These are phyloP conservation scores for Wickerhamomyces xylosicus DNA, from an alignment of 805 yeast species.

Conservation along the genomic window DNA sequence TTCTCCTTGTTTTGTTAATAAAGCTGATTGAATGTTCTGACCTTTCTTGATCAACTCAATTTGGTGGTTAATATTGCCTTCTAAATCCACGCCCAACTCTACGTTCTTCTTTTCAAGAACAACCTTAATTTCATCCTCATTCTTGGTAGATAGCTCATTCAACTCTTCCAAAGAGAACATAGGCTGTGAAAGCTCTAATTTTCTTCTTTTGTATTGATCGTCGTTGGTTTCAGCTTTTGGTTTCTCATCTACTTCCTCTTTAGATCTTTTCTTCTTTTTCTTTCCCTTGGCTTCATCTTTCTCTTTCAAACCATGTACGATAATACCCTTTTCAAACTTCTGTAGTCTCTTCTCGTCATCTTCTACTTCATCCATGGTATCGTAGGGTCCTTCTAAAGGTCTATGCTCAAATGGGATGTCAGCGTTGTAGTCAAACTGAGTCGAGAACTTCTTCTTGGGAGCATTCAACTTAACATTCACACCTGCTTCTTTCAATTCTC, in stretches of 20 bases:
- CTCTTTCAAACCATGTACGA: conserved; percentile 33
- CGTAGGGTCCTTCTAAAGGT: conserved; percentile 62
- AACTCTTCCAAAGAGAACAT: conserved; percentile 13
- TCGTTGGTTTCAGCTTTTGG: conserved; percentile 5
- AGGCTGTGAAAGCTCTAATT: conserved; percentile 26
- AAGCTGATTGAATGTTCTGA: conserved; percentile 25
- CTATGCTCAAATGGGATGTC: conserved; percentile 72
- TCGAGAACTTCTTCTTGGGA: conserved; percentile 41
- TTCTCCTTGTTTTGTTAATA: conserved; percentile 16
- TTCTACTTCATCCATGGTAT: conserved; percentile 47
- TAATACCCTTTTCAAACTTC: conserved; percentile 34
- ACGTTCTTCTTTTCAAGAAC: conserved; percentile 5
- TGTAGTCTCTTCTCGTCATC: conserved; percentile 26
- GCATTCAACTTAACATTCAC: conserved; percentile 38
- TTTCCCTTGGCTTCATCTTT: conserved; percentile 23
- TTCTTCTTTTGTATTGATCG: conserved; percentile 8
- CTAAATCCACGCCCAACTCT: conserved; percentile 3
- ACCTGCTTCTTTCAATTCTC: conserved; percentile 79
- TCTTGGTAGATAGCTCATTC: conserved; percentile 8
- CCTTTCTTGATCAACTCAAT: conserved; percentile 30
- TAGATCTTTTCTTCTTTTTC: conserved; percentile 15
- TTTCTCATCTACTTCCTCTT: conserved; percentile 12
- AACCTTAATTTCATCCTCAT: conserved; percentile 6
- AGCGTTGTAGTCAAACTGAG: conserved; percentile 71
- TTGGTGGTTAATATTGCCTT: conserved; percentile 16